These are phyloP conservation scores for Galeopsis tetrahit DNA, from an alignment of 257 asterid species.

Conservation along the genomic window DNA sequence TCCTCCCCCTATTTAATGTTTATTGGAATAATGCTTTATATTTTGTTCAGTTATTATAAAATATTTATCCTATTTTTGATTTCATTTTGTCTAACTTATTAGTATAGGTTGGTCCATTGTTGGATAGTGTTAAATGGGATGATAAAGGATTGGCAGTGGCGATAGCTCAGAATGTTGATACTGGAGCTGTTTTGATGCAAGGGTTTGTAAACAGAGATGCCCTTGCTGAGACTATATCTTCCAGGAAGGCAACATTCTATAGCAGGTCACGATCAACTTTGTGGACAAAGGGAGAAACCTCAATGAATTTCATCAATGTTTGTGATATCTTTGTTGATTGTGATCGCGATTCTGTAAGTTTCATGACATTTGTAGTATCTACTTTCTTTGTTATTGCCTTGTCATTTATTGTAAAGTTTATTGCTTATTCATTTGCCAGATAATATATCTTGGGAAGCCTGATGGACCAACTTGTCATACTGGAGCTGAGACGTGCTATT, in stretches of 20 bases:
- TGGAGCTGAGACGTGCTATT: slow-evolving; percentile 89
- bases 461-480: slow-evolving; percentile 97
- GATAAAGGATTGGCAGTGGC: slow-evolving; percentile 94
- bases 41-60: not conserved
- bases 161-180: slow-evolving; percentile 90
- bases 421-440: slow-evolving; percentile 41
- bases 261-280: slow-evolving; percentile 84
- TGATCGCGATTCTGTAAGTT: slow-evolving; percentile 88
- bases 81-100: slow-evolving; percentile 38
- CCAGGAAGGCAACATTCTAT: slow-evolving; percentile 81
- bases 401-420: not conserved
- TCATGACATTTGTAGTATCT: not conserved
- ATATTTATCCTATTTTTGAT: not conserved
- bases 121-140: slow-evolving; percentile 92
- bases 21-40: not conserved
- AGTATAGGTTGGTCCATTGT: slow-evolving; percentile 68
- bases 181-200: slow-evolving; percentile 92
- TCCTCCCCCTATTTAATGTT: not conserved
- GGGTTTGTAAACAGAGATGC: slow-evolving; percentile 86
- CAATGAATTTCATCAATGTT: slow-evolving; percentile 83
- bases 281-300: slow-evolving; percentile 97
- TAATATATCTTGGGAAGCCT: slow-evolving; percentile 87
- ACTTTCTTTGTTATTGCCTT: not conserved
- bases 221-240: slow-evolving; percentile 65
- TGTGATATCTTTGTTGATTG: slow-evolving; percentile 79